These are phyloP conservation scores for Salix koriyanagi DNA, from an alignment of 345 rosid genomes.

Conservation along the genomic window DNA sequence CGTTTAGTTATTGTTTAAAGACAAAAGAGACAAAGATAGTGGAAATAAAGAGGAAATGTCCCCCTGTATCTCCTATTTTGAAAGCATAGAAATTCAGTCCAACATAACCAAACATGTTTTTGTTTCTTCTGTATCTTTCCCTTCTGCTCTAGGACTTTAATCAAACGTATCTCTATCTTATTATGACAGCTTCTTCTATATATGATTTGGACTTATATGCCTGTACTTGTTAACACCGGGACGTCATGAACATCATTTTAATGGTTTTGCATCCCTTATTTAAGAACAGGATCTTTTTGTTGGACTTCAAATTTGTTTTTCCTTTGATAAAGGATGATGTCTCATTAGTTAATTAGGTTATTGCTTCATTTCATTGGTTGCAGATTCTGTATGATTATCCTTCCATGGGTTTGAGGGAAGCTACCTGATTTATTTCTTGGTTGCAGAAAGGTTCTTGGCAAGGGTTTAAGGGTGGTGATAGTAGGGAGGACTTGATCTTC, in stretches of 20 bases:
- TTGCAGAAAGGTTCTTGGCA: slow-evolving; percentile 67
- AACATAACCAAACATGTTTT: too few relatives aligned
- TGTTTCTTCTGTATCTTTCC: too few relatives aligned
- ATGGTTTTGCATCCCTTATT: neutral
- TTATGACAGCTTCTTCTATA: neutral
- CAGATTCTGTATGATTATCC: neutral
- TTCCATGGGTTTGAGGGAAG: neutral
- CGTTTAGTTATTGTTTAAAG: too few relatives aligned
- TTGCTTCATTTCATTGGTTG: neutral
- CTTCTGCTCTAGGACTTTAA: too few relatives aligned
- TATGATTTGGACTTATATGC: neutral
- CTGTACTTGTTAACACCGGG: neutral
- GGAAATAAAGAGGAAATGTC: too few relatives aligned
- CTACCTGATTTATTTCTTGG: neutral
- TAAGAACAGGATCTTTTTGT: neutral
- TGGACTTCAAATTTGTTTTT: neutral
- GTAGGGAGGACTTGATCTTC: slow-evolving; percentile 41
- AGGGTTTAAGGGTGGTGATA: slow-evolving; percentile 47
- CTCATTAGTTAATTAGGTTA: neutral
- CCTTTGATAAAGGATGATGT: neutral
- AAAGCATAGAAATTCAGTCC: too few relatives aligned
- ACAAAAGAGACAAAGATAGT: too few relatives aligned
- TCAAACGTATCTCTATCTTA: too few relatives aligned
- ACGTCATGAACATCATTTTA: neutral
- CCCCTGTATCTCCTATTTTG: too few relatives aligned